phyloP scores from a whole-genome alignment of 176 grass and related monocot genomes.

The Guadua angustifolia region DNA sequence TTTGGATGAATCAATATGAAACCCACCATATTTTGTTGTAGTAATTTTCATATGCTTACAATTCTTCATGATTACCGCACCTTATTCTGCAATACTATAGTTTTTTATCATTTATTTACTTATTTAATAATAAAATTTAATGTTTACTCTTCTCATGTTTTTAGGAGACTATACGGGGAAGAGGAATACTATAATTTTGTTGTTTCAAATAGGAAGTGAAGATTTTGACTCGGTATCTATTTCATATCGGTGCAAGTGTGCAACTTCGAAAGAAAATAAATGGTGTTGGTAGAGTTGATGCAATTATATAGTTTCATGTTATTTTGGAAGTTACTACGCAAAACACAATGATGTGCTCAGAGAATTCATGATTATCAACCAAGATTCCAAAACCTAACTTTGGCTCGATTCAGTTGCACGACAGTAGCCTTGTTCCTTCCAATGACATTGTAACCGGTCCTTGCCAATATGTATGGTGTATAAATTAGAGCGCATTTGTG shows the following conservation, averaged over 20 bases:
- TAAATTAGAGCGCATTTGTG: background rate
- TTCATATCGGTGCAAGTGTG: slow-evolving; percentile 5
- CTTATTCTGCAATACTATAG: slow-evolving; percentile 17
- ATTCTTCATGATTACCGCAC: background rate
- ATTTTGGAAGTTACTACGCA: background rate
- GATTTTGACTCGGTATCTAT: slow-evolving; percentile 44
- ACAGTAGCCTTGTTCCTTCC: background rate
- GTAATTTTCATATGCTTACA: background rate
- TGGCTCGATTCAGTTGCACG: background rate
- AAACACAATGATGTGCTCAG: slow-evolving; percentile 20
- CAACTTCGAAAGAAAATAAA: background rate
- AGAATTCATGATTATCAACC: slow-evolving; percentile 3
- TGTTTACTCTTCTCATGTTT: slow-evolving; percentile 41
- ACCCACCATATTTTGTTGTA: background rate
- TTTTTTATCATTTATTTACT: slow-evolving; percentile 6
- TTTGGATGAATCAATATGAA: slow-evolving; percentile 6
- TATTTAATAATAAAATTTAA: background rate
- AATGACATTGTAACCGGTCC: background rate
- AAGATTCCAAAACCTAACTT: slow-evolving; percentile 23
- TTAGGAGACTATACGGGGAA: slow-evolving; percentile 77
- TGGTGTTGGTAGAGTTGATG: background rate
- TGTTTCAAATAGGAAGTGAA: slow-evolving; percentile 59
- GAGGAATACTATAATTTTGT: slow-evolving; percentile 78
- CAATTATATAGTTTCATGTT: background rate
- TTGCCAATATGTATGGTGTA: background rate